phyloP scores from a whole-genome alignment of 2,329 filamentous ascomycete species.

The Trichoderma atroviride region DNA sequence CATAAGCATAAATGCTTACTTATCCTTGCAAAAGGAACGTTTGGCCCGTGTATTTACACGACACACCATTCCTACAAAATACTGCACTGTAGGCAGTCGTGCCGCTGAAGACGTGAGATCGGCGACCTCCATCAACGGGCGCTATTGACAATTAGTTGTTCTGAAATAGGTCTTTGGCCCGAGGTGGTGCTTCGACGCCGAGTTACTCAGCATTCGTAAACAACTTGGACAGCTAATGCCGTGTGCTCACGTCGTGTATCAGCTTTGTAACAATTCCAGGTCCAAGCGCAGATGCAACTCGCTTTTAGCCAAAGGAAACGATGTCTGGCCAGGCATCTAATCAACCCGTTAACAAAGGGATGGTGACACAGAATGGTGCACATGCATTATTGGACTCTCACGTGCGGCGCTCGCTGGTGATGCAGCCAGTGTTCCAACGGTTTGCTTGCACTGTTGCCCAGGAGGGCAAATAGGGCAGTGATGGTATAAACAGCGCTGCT shows the following conservation, averaged over 20 bases:
- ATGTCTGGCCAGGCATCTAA: neutral
- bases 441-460: neutral
- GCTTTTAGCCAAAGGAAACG: neutral
- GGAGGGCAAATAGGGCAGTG: neutral
- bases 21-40: neutral
- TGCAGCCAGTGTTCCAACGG: neutral
- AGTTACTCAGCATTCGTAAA: neutral
- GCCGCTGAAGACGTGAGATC: neutral
- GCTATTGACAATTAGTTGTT: neutral
- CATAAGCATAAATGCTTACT: neutral
- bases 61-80: neutral
- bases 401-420: neutral
- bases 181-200: neutral
- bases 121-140: neutral
- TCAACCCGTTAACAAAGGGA: neutral
- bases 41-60: neutral
- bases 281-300: neutral
- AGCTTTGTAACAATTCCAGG: neutral
- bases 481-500: neutral
- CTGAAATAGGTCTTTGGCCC: neutral
- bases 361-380: conserved; percentile 2
- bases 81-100: neutral
- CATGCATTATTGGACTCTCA: conserved; percentile 9
- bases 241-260: neutral
- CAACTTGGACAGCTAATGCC: neutral